Percentiles rank a stretch among this genome's conserved stretches.
Evolutionary conservation across 1,284 basidiomycete genomes (phyloP).

Genomic region (Boletellus deceptivus): DNA sequence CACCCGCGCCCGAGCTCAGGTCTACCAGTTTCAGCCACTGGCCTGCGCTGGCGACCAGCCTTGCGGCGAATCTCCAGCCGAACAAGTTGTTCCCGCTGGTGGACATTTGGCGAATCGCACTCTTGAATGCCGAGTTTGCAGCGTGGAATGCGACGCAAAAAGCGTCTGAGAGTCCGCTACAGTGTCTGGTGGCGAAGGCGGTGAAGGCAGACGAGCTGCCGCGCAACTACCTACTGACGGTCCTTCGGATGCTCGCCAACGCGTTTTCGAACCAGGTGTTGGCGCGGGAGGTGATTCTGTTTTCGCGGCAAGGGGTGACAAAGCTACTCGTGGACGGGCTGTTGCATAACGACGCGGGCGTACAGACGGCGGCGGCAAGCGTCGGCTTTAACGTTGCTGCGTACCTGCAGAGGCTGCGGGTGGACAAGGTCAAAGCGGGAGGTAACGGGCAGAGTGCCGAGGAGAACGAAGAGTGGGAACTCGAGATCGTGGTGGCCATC

Average conservation of each 20-base stretch:
- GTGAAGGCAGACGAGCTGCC: constrained; percentile 33
- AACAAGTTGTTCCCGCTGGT: constrained; percentile 76
- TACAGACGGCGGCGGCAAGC: constrained; percentile 79
- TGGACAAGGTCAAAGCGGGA: constrained; percentile 43
- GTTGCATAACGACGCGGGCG: constrained; percentile 62
- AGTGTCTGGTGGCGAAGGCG: constrained; percentile 46
- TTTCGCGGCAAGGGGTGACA: constrained; percentile 40
- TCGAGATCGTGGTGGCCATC: constrained; percentile 77
- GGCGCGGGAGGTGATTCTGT: constrained; percentile 49
- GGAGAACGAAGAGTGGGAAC: constrained; percentile 77
- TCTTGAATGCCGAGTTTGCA: constrained; percentile 61
- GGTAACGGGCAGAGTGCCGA: constrained; percentile 37
- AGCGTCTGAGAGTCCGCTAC: constrained; percentile 38
- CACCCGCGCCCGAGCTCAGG: constrained; percentile 15
- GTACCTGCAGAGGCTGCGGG: constrained; percentile 57
- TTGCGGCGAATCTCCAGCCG: constrained; percentile 50
- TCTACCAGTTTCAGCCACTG: constrained; percentile 23
- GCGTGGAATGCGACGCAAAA: constrained; percentile 45
- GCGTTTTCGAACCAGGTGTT: constrained; percentile 57
- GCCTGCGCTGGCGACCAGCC: constrained; percentile 40
- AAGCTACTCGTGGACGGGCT: constrained; percentile 63
- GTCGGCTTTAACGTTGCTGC: constrained; percentile 75
- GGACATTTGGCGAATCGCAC: constrained; percentile 80
- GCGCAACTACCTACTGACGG: constrained; percentile 64
- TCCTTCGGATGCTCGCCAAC: constrained; percentile 76